Conservation (phyloP, 257 asterid species). For the Knoxia roxburghii region DNA sequence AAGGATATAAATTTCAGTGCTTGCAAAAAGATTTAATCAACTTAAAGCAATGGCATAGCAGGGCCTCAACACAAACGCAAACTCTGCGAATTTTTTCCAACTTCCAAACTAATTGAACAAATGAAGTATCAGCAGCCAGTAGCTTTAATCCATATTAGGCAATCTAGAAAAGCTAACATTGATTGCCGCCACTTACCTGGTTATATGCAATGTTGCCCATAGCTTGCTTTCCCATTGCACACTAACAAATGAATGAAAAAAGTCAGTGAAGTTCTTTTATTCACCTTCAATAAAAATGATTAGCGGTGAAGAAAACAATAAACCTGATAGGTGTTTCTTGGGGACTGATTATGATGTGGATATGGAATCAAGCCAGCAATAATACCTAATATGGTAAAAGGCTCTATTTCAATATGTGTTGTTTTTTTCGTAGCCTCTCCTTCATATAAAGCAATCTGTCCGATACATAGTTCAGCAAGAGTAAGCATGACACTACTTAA, state of each 20-base stretch:
- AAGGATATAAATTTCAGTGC: neutral
- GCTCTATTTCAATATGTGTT: conserved; percentile 96
- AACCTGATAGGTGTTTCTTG: conserved; percentile 97
- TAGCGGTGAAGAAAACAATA: conserved; percentile 3
- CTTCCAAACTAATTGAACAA: neutral
- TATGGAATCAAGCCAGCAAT: conserved; percentile 94
- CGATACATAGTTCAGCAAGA: conserved; percentile 17
- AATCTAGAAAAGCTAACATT: neutral
- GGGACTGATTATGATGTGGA: conserved; percentile 99
- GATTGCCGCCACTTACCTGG: conserved; percentile 45
- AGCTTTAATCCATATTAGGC: neutral
- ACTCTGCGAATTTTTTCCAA: neutral
- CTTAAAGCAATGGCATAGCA: neutral
- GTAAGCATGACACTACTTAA: conserved; percentile 18
- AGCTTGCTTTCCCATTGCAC: conserved; percentile 99
- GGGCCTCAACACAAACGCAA: neutral
- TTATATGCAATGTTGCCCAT: conserved; percentile 97
- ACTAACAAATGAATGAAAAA: conserved; percentile 38
- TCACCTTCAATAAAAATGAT: neutral
- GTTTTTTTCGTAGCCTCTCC: conserved; percentile 66
- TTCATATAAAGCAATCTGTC: conserved; percentile 85
- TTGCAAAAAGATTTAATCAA: neutral
- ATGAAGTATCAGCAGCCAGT: neutral
- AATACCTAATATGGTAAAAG: conserved; percentile 87
- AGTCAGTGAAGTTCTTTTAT: conserved; percentile 3